A percentile compares a stretch with the other conserved stretches of the same genome.
These are phyloP conservation scores for Phytophthora pluvialis DNA, from an alignment of 352 stramenopile species.

Conservation along the genomic window DNA sequence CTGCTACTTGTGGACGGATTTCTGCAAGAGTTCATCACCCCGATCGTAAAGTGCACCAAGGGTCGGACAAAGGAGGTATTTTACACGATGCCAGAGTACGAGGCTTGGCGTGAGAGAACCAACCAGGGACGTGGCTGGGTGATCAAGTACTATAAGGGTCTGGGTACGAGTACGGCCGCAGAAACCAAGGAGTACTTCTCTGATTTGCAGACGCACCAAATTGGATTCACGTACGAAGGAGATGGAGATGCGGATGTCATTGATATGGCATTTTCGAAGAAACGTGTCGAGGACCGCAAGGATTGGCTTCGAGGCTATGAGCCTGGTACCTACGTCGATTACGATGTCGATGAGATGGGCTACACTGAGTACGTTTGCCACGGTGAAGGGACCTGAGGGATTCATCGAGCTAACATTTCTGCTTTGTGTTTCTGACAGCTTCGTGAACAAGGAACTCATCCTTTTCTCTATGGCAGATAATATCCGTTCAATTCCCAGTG, in stretches of 20 bases:
- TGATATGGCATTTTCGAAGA: slow-evolving; percentile 98
- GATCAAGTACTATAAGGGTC: slow-evolving; percentile 99
- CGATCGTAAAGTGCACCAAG: slow-evolving; percentile 97
- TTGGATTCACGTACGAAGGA: slow-evolving; percentile 94
- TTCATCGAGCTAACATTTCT: not conserved
- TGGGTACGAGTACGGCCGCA: slow-evolving; percentile 96
- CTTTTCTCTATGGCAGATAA: slow-evolving; percentile 99
- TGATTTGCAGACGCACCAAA: slow-evolving; percentile 93
- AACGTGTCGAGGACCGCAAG: slow-evolving; percentile 95
- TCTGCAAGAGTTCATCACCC: slow-evolving; percentile 97
- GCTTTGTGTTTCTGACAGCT: slow-evolving; percentile 56
- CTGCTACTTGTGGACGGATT: slow-evolving; percentile 93
- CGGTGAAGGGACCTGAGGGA: not conserved
- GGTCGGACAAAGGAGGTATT: slow-evolving; percentile 90
- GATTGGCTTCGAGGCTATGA: slow-evolving; percentile 94
- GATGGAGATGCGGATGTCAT: slow-evolving; percentile 91
- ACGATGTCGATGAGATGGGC: slow-evolving; percentile 91
- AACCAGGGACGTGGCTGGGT: slow-evolving; percentile 94
- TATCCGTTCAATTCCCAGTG: slow-evolving; percentile 94
- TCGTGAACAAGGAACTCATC: slow-evolving; percentile 99
- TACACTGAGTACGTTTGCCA: slow-evolving; percentile 87
- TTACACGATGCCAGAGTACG: slow-evolving; percentile 98
- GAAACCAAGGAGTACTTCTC: slow-evolving; percentile 99
- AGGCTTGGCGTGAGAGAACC: slow-evolving; percentile 89
- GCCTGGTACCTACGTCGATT: slow-evolving; percentile 91